Evolutionary conservation across 148 eudicot species (phyloP).

Genomic region (Vaccinium myrtillus): DNA sequence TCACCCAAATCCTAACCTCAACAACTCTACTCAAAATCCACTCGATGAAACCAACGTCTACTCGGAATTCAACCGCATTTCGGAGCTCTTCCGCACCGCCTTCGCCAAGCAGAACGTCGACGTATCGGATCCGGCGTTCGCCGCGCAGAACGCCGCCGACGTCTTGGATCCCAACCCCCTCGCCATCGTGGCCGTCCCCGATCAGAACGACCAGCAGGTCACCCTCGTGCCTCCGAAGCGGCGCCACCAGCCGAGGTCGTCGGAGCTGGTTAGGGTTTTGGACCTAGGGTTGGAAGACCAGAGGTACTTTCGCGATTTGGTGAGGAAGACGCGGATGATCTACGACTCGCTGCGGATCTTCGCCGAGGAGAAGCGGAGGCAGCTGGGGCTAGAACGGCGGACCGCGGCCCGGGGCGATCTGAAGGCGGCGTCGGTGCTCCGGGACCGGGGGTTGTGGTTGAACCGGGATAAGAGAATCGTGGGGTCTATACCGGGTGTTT

Average conservation of each 20-base stretch:
- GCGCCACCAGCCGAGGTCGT: slow-evolving; percentile 43
- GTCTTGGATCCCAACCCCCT: slow-evolving; percentile 34
- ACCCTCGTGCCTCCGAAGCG: slow-evolving; percentile 13
- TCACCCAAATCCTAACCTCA: slow-evolving; percentile 20
- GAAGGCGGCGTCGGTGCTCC: slow-evolving; percentile 55
- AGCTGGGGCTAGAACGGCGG: slow-evolving; percentile 29
- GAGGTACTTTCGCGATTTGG: slow-evolving; percentile 50
- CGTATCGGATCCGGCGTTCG: slow-evolving; percentile 34
- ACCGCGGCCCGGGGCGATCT: slow-evolving; percentile 56
- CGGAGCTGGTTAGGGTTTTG: slow-evolving; percentile 69
- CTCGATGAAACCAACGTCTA: slow-evolving; percentile 30
- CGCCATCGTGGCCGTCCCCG: slow-evolving; percentile 58
- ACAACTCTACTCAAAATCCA: slow-evolving; percentile 6
- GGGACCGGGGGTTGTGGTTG: slow-evolving; percentile 66
- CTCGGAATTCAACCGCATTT: slow-evolving; percentile 56
- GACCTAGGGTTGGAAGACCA: slow-evolving; percentile 49
- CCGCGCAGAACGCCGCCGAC: slow-evolving; percentile 20
- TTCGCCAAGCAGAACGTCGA: neutral
- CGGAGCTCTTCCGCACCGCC: slow-evolving; percentile 26
- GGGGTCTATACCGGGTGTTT: slow-evolving; percentile 77
- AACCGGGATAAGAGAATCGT: slow-evolving; percentile 78
- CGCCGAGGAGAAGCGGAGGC: slow-evolving; percentile 45
- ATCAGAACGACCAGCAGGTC: slow-evolving; percentile 19
- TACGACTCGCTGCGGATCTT: slow-evolving; percentile 61
- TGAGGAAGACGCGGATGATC: slow-evolving; percentile 61